Percentiles rank a stretch among this genome's conserved stretches.
Conservation (phyloP, 306 rosid genomes). For the Erythrophleum fordii region DNA sequence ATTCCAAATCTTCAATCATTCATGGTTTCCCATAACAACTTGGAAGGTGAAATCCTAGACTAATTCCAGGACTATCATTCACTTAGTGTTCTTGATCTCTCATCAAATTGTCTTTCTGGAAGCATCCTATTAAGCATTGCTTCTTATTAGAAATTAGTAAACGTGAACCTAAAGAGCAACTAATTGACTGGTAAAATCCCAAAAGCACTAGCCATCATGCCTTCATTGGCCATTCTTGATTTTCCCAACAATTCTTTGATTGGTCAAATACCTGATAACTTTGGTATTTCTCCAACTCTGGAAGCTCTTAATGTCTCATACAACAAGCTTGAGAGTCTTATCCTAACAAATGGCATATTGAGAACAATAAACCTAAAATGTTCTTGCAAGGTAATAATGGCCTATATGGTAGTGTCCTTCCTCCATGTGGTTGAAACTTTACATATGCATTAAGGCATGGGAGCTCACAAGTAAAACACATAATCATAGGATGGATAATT, state of each 20-base stretch:
- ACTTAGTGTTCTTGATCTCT: slow-evolving; percentile 81
- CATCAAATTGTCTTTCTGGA: slow-evolving; percentile 75
- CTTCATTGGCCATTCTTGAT: slow-evolving; percentile 82
- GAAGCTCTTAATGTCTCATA: slow-evolving; percentile 83
- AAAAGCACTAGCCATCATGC: slow-evolving; percentile 70
- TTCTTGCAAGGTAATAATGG: slow-evolving; percentile 77
- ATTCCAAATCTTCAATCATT: slow-evolving; percentile 79
- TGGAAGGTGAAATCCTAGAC: slow-evolving; percentile 77
- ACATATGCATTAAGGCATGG: slow-evolving; percentile 49
- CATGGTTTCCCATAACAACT: slow-evolving; percentile 69
- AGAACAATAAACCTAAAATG: slow-evolving; percentile 81
- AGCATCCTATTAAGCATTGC: slow-evolving; percentile 81
- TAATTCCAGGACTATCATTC: slow-evolving; percentile 94
- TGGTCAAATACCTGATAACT: slow-evolving; percentile 81
- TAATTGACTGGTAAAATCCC: slow-evolving; percentile 78
- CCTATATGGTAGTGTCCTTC: slow-evolving; percentile 78
- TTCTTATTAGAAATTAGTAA: slow-evolving; percentile 86
- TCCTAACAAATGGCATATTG: slow-evolving; percentile 82
- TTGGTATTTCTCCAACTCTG: slow-evolving; percentile 88
- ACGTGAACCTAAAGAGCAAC: slow-evolving; percentile 85
- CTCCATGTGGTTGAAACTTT: slow-evolving; percentile 62
- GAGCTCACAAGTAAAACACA: slow-evolving; percentile 56
- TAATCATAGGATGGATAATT: slow-evolving; percentile 65
- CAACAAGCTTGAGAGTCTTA: slow-evolving; percentile 83
- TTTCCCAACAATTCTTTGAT: slow-evolving; percentile 90